A percentile compares a stretch with the other conserved stretches of the same genome.
Evolutionary conservation across 2,329 filamentous ascomycete species (phyloP).

Genomic region (Boeremia lycopersici): DNA sequence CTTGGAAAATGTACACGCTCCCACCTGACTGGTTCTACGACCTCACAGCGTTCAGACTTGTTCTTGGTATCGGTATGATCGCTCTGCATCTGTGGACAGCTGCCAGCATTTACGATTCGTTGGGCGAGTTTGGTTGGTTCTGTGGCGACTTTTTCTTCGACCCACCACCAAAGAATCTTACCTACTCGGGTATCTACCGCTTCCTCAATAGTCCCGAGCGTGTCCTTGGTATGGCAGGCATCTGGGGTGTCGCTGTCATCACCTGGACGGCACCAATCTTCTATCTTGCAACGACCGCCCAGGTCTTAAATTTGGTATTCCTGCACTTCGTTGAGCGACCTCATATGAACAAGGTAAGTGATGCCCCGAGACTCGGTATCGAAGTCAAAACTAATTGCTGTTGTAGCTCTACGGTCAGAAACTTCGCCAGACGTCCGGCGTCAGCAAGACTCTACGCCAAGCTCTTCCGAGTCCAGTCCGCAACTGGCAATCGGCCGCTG

Average conservation of each 20-base stretch:
- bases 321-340: constrained; percentile 93
- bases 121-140: constrained; percentile 99
- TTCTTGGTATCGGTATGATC: constrained; percentile 79
- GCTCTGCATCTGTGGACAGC: constrained; percentile 92
- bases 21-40: constrained; percentile 86
- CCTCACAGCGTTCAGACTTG: constrained; percentile 84
- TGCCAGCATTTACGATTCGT: constrained; percentile 88
- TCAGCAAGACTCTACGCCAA: constrained; percentile 88
- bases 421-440: constrained; percentile 82
- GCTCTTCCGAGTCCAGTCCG: constrained; percentile 83
- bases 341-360: constrained; percentile 75
- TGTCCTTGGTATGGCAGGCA: constrained; percentile 88
- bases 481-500: constrained; percentile 83
- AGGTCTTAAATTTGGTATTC: constrained; percentile 83
- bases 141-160: constrained; percentile 99
- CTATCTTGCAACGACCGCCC: constrained; percentile 81
- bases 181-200: constrained; percentile 95
- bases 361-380: neutral
- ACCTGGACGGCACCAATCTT: constrained; percentile 89
- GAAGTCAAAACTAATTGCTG: neutral
- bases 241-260: constrained; percentile 94
- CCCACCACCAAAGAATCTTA: constrained; percentile 77
- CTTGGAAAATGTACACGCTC: constrained; percentile 95
- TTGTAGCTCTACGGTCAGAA: constrained; percentile 77
- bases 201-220: constrained; percentile 98